Conservation (phyloP, 2,329 filamentous ascomycete species). For the Aspergillus versicolor region DNA sequence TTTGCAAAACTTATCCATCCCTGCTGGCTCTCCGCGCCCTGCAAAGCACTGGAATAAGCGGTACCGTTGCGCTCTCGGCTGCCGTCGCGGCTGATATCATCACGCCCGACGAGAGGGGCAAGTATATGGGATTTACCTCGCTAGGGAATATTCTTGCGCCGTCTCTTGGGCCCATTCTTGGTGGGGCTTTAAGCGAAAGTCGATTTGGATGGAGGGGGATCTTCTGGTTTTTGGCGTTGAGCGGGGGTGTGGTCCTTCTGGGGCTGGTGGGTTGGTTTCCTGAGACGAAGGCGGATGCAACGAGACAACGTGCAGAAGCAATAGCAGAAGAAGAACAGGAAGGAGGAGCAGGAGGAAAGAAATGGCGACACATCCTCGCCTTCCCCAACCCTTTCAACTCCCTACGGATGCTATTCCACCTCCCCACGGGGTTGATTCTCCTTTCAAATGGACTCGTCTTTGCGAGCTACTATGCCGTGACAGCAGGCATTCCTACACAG, state of each 20-base stretch:
- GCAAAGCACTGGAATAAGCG: conserved; percentile 45
- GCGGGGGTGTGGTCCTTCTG: conserved; percentile 30
- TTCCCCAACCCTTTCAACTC: conserved; percentile 42
- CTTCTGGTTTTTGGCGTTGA: conserved; percentile 55
- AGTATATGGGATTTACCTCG: conserved; percentile 40
- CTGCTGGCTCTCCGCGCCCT: conserved; percentile 42
- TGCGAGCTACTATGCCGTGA: conserved; percentile 45
- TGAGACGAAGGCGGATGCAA: conserved; percentile 27
- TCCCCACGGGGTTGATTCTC: conserved; percentile 39
- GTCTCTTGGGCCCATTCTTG: conserved; percentile 50
- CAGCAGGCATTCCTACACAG: conserved; percentile 38
- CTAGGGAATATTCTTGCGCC: conserved; percentile 42
- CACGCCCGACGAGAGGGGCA: conserved; percentile 41
- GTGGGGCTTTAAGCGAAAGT: conserved; percentile 46
- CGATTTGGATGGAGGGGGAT: conserved; percentile 52
- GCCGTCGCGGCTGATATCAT: conserved; percentile 44
- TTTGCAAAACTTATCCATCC: conserved; percentile 33
- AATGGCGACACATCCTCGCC: conserved; percentile 4
- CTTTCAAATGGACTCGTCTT: conserved; percentile 39
- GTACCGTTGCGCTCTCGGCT: conserved; percentile 41
- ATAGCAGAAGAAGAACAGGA: background rate
- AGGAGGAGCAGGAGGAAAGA: background rate
- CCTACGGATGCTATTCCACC: conserved; percentile 33
- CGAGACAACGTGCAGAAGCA: too few relatives aligned
- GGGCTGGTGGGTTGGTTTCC: conserved; percentile 30